Evolutionary conservation across 139 green algal species (phyloP).

Genomic region (Klebsormidium nitens): DNA sequence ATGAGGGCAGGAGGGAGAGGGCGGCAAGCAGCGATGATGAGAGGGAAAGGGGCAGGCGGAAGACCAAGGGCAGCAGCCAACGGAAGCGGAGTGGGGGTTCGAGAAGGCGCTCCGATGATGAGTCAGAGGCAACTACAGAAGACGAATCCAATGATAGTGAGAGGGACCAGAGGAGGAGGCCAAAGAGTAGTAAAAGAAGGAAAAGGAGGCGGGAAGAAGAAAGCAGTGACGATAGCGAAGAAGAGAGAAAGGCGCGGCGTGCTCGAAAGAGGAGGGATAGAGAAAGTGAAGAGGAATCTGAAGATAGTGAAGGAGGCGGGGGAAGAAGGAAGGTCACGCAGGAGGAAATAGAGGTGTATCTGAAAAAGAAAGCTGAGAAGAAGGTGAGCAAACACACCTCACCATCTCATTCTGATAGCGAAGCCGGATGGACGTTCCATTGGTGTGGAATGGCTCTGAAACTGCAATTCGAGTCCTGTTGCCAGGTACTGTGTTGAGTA

Average conservation of each 20-base stretch:
- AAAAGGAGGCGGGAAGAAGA: neutral
- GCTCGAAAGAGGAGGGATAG: neutral
- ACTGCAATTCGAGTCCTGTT: neutral
- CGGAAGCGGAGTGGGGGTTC: too few relatives aligned
- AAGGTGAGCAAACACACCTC: neutral
- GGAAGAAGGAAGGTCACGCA: neutral
- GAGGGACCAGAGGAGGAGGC: neutral
- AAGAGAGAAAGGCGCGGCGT: neutral
- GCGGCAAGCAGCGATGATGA: neutral
- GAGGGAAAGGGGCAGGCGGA: neutral
- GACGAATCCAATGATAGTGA: too few relatives aligned
- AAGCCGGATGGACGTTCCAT: neutral
- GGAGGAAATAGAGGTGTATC: conserved; percentile 8
- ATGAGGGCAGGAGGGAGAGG: neutral
- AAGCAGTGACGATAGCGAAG: neutral
- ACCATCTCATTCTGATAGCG: neutral
- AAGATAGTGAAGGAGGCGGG: neutral
- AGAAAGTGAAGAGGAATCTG: conserved; percentile 6
- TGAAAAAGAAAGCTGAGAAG: conserved; percentile 6
- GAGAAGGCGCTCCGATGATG: too few relatives aligned
- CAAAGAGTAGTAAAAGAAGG: neutral
- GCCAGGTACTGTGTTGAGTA: neutral
- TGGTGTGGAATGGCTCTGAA: neutral
- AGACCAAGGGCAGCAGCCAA: too few relatives aligned
- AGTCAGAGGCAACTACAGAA: too few relatives aligned